phyloP scores from a whole-genome alignment of 2,329 filamentous ascomycete species.

The Tolypocladium endophyticum region DNA sequence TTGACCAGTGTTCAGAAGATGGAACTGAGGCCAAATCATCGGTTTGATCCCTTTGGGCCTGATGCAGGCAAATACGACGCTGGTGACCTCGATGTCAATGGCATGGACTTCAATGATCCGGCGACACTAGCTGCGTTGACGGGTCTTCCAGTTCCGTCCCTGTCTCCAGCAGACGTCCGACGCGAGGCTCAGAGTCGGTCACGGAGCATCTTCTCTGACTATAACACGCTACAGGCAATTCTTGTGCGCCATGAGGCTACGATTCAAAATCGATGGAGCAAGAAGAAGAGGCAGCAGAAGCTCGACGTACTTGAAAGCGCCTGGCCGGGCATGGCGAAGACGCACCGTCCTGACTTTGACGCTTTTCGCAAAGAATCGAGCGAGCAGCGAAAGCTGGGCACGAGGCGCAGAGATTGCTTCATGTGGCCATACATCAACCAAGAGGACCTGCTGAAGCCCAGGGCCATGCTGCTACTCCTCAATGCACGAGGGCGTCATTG shows the following conservation, averaged over 20 bases:
- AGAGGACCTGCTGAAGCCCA: slow-evolving; percentile 38
- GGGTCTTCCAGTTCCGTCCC: background rate
- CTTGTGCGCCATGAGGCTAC: slow-evolving; percentile 38
- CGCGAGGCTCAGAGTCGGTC: slow-evolving; percentile 2
- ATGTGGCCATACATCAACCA: slow-evolving; percentile 47
- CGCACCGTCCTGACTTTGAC: slow-evolving; percentile 41
- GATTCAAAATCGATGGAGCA: slow-evolving; percentile 43
- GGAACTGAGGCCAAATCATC: background rate
- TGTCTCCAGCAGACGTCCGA: slow-evolving; percentile 4
- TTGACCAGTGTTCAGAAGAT: no score
- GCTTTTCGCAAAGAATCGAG: slow-evolving; percentile 16
- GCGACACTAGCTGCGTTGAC: background rate
- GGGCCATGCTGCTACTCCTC: slow-evolving; percentile 36
- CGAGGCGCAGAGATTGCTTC: slow-evolving; percentile 21
- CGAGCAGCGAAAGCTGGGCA: slow-evolving; percentile 6
- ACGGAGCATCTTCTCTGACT: slow-evolving; percentile 21
- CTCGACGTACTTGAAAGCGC: slow-evolving; percentile 32
- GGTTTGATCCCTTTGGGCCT: background rate
- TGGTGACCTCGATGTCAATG: background rate
- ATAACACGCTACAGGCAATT: slow-evolving; percentile 26
- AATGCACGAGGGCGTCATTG: slow-evolving; percentile 37
- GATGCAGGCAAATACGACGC: background rate
- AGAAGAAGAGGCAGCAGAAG: slow-evolving; percentile 37
- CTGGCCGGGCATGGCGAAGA: slow-evolving; percentile 37
- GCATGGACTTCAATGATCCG: background rate